These are phyloP conservation scores for Colletotrichum shisoi DNA, from an alignment of 2,329 filamentous ascomycete genomes.

Conservation along the genomic window DNA sequence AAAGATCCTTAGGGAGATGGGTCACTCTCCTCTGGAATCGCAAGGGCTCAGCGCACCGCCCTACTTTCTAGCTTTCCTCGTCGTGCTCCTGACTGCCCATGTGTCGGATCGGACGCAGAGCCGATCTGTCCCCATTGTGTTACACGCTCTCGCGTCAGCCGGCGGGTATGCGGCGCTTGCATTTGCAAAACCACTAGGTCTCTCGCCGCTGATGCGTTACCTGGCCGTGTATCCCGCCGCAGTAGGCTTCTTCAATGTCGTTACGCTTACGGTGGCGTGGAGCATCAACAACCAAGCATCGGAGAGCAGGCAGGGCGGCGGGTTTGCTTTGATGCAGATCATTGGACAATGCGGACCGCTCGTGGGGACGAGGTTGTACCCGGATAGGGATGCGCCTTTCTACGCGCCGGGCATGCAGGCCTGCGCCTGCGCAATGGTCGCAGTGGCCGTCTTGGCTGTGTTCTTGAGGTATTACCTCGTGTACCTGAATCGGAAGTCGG, in stretches of 20 bases:
- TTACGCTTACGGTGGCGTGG: constrained; percentile 88
- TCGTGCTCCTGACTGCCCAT: constrained; percentile 75
- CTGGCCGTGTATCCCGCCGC: constrained; percentile 79
- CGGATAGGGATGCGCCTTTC: constrained; percentile 65
- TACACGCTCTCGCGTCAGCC: constrained; percentile 72
- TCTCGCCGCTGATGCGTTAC: constrained; percentile 67
- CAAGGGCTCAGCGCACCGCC: constrained; percentile 85
- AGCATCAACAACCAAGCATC: constrained; percentile 83
- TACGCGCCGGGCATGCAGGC: constrained; percentile 69
- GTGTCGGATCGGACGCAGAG: constrained; percentile 72
- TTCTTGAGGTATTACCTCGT: constrained; percentile 62
- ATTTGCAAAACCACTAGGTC: constrained; percentile 58
- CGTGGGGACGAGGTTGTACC: constrained; percentile 72
- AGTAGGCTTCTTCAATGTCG: constrained; percentile 82
- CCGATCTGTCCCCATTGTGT: constrained; percentile 72
- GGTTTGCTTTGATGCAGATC: constrained; percentile 81
- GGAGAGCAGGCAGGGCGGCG: constrained; percentile 73
- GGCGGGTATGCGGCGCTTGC: constrained; percentile 68
- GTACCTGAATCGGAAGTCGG: constrained; percentile 59
- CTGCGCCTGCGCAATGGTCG: constrained; percentile 69
- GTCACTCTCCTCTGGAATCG: constrained; percentile 70
- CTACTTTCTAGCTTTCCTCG: constrained; percentile 76
- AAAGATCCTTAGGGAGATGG: constrained; percentile 80
- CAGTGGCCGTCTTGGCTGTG: constrained; percentile 65
- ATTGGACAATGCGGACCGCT: constrained; percentile 82